Conservation (phyloP, 352 stramenopile genomes). For the Phytopythium aichiense region DNA sequence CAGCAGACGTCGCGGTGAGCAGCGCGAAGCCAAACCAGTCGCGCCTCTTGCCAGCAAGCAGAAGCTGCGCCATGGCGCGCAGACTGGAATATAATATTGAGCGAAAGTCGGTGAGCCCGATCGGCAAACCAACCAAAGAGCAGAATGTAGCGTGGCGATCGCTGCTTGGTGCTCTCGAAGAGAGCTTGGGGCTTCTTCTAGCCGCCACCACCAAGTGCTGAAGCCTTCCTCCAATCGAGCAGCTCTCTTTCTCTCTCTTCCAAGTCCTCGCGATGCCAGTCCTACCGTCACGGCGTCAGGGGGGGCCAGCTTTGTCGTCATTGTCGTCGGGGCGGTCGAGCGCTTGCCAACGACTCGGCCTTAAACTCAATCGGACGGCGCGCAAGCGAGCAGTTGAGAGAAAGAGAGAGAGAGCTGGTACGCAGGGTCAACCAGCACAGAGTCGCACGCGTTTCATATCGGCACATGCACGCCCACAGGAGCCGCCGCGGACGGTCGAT, state of each 20-base stretch:
- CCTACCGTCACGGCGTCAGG: neutral
- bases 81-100: conserved; percentile 1
- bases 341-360: conserved; percentile 8
- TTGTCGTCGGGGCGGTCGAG: neutral
- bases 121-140: neutral
- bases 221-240: neutral
- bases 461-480: neutral
- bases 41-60: neutral
- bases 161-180: neutral
- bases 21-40: neutral
- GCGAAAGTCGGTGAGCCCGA: neutral
- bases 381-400: neutral
- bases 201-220: neutral
- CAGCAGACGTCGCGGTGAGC: conserved; percentile 58
- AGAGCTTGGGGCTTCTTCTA: neutral
- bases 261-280: neutral
- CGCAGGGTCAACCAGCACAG: neutral
- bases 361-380: conserved; percentile 18
- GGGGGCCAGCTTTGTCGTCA: neutral
- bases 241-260: neutral
- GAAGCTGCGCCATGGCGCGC: neutral
- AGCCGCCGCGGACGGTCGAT: neutral
- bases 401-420: neutral
- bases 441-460: conserved; percentile 1
- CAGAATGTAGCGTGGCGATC: conserved; percentile 3